Evolutionary conservation across 2,329 filamentous ascomycete species (phyloP), one percentile per base, ranked within the genome.

Genomic region (Fusarium compactum): DNA sequence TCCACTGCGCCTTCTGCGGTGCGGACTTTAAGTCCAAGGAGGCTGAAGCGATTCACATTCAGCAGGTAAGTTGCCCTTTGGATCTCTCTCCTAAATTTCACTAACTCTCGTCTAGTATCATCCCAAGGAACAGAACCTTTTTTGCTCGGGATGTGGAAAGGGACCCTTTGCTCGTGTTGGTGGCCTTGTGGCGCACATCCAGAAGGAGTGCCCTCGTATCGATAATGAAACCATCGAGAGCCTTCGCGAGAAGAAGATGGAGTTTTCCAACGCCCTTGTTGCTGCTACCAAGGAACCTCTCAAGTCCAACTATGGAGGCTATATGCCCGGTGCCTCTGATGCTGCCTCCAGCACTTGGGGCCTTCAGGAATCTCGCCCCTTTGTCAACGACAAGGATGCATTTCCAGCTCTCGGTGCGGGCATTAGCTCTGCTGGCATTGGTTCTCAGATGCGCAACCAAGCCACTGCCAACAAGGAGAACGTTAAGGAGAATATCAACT

Each of bases 91-190:
- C 38, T 9, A 41, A n/a, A 38, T 6, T 25, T 25, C 25, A 25
- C 25, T 25, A 25, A 76, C 51, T 8, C 8, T 30, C 2, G 22
- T 3, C 6, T 14, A 85, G 82, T 51, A 69, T 14, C 84, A 86
- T 60, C 78, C 78, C 8, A 67, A 78, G 15, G 70, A 76, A 20
- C 82, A 85, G 56, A 63, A 80, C 3, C 78, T 88, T 2, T 48
- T 67, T 5, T 88, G 86, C 50, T 84, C 85, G 2, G 85, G 82
- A 27, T 88, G 86, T 62, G 53, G 72, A 1, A 62, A 72, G 1
- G 77, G 70, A 3, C 75, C 75, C 1, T 87, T 85, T 58, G 48
- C 32, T 1, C 77, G 79, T 2, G 76, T 83, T 1, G 77, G 79
- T 1, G 66, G 53, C 1, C 79, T 86, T 38, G 80, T 87, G 55